Percentiles rank a stretch among this genome's conserved stretches.
phyloP scores from a whole-genome alignment of 495 filamentous ascomycete genomes.

The Haplographium delicatum region DNA sequence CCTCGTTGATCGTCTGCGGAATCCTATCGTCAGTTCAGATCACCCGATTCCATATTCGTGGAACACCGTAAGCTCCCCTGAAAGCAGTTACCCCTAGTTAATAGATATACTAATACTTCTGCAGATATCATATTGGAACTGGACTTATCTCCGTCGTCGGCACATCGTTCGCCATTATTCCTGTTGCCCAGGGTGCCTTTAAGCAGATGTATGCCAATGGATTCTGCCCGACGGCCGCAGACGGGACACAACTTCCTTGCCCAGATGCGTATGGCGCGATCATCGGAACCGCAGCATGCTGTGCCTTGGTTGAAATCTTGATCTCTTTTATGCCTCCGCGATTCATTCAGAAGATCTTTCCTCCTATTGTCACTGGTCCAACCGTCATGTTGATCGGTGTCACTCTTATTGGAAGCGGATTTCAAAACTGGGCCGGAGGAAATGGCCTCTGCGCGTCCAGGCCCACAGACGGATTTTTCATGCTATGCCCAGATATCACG shows the following conservation, averaged over 20 bases:
- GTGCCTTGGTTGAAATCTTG: conserved; percentile 69
- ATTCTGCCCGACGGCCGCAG: conserved; percentile 57
- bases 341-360: conserved; percentile 71
- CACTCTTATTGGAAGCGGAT: conserved; percentile 66
- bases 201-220: conserved; percentile 83
- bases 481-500: conserved; percentile 62
- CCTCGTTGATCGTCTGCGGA: conserved; percentile 80
- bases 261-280: conserved; percentile 82
- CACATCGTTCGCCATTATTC: conserved; percentile 82
- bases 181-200: conserved; percentile 71
- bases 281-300: conserved; percentile 64
- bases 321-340: conserved; percentile 68
- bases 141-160: conserved; percentile 89
- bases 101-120: background rate
- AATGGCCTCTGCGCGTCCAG: conserved; percentile 53
- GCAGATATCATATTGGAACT: conserved; percentile 69
- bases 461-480: conserved; percentile 49
- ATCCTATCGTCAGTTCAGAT: conserved; percentile 77
- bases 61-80: conserved; percentile 44
- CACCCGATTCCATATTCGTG: conserved; percentile 69
- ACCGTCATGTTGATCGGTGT: conserved; percentile 78
- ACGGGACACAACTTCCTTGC: conserved; percentile 68
- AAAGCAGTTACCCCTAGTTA: background rate
- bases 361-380: conserved; percentile 81
- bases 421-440: conserved; percentile 83